phyloP scores from a whole-genome alignment of 176 grass and related monocot genomes.

The Bromus sterilis region DNA sequence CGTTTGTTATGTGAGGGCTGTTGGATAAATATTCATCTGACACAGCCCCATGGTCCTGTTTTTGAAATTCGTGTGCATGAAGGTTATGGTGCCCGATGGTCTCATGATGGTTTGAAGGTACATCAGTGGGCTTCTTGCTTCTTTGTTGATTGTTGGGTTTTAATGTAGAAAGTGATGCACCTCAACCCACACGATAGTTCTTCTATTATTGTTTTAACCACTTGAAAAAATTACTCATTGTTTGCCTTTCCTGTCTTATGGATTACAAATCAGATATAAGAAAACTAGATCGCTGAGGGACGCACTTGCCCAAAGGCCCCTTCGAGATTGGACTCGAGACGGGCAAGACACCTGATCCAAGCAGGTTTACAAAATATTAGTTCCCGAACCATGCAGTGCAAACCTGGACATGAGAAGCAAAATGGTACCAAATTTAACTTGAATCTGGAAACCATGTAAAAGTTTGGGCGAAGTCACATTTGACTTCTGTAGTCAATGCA shows the following conservation, averaged over 20 bases:
- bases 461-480: background rate
- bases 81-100: constrained; percentile 92
- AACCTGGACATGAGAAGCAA: background rate
- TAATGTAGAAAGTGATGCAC: background rate
- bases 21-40: constrained; percentile 86
- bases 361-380: background rate
- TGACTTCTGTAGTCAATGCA: background rate
- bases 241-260: background rate
- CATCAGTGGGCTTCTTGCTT: background rate
- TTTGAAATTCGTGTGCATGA: constrained; percentile 80
- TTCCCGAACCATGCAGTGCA: background rate
- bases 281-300: background rate
- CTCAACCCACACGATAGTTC: background rate
- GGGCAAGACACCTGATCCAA: background rate
- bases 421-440: background rate
- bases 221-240: background rate
- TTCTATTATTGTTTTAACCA: background rate
- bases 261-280: background rate
- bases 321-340: background rate
- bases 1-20: constrained; percentile 51
- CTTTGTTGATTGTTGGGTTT: background rate
- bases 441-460: background rate
- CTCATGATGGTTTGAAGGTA: constrained; percentile 80
- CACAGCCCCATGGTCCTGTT: constrained; percentile 51
- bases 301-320: background rate